These are phyloP conservation scores for Falciphora oryzae DNA, from an alignment of 2,329 filamentous ascomycete genomes.

Conservation along the genomic window DNA sequence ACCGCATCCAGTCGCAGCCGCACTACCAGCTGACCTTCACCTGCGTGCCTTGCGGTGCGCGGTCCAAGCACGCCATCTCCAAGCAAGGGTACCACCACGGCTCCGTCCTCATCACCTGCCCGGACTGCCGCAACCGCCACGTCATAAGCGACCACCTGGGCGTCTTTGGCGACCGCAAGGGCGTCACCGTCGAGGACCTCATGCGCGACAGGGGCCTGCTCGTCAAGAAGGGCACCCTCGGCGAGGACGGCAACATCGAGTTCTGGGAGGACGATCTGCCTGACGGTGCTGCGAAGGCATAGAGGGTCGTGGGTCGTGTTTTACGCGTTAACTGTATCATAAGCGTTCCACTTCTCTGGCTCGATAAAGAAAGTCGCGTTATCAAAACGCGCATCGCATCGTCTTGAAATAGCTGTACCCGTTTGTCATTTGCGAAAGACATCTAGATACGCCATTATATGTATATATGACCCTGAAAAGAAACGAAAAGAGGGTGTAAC, in stretches of 20 bases:
- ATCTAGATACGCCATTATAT: neutral
- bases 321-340: neutral
- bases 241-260: conserved; percentile 80
- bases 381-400: neutral
- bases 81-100: conserved; percentile 95
- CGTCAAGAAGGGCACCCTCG: conserved; percentile 64
- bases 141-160: conserved; percentile 84
- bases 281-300: conserved; percentile 13
- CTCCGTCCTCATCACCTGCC: conserved; percentile 83
- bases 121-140: conserved; percentile 78
- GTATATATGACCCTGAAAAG: neutral
- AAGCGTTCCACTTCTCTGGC: neutral
- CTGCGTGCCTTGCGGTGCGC: conserved; percentile 74
- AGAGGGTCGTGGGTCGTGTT: neutral
- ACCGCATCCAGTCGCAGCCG: conserved; percentile 40
- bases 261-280: conserved; percentile 67
- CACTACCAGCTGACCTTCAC: conserved; percentile 89
- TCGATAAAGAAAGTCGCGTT: too few relatives aligned
- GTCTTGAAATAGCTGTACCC: neutral
- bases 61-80: conserved; percentile 79
- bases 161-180: conserved; percentile 65
- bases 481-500: neutral
- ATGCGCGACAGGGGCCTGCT: conserved; percentile 69
- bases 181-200: conserved; percentile 68
- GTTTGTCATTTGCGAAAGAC: neutral